These are phyloP conservation scores for Macaranga tanarius DNA, from an alignment of 441 rosid species.

Conservation along the genomic window DNA sequence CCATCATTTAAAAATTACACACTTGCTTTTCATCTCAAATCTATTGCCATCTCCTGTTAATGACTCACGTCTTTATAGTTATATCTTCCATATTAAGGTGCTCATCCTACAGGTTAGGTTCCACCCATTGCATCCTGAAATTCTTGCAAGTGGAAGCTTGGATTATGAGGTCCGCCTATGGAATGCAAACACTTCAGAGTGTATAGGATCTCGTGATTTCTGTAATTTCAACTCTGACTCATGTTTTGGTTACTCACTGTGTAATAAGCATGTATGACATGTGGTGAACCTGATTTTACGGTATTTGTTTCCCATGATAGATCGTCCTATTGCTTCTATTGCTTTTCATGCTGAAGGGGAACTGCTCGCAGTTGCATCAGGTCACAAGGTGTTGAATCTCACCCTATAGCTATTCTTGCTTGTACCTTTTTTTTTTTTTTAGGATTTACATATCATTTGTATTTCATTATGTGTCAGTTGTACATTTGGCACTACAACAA, in stretches of 20 bases:
- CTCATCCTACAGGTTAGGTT: conserved; percentile 77
- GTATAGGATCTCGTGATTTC: conserved; percentile 77
- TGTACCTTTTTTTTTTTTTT: conserved; percentile 15
- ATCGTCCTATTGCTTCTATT: conserved; percentile 91
- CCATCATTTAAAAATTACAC: neutral
- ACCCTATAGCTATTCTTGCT: conserved; percentile 16
- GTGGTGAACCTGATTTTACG: conserved; percentile 20
- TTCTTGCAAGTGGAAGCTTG: conserved; percentile 97
- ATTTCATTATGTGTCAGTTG: conserved; percentile 46
- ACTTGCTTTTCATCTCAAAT: neutral
- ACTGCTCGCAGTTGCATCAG: conserved; percentile 89
- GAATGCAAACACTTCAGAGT: conserved; percentile 77
- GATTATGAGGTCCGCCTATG: conserved; percentile 87
- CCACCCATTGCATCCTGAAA: conserved; percentile 71
- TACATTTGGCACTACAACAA: conserved; percentile 79
- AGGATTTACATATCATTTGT: conserved; percentile 21
- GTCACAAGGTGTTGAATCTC: conserved; percentile 73
- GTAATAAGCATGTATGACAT: conserved; percentile 2
- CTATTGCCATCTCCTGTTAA: neutral
- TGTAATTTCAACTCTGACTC: conserved; percentile 45
- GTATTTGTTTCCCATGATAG: conserved; percentile 38
- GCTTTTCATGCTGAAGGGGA: conserved; percentile 95
- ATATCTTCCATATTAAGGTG: conserved; percentile 9
- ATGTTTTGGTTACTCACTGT: conserved; percentile 18
- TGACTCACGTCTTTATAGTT: neutral